Evolutionary conservation across 2,329 filamentous ascomycete genomes (phyloP), one percentile per base, ranked within the genome.

Genomic region (Diplocarpon rosae): DNA sequence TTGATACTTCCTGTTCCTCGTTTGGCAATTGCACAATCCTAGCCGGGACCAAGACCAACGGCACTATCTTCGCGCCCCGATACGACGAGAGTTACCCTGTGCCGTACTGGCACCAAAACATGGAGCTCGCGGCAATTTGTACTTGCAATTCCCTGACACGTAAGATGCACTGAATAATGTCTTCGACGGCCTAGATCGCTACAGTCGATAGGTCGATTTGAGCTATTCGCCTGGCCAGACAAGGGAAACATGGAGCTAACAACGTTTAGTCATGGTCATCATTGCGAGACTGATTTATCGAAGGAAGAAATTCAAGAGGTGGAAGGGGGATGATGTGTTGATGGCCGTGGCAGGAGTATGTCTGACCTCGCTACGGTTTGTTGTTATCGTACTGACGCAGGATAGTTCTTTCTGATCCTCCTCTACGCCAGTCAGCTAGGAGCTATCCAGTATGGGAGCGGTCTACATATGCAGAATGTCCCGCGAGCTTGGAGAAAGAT

Each of bases 321-420:
- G 58, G 41, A 54, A 55, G 39, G 45, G 46, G 13, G 58, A 61
- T 38, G 58, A 61, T 43, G 51, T 46, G 30, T 59, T 57, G 56
- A 59, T 61, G 49, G 39, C 51, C 16, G 47, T 50, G 37, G 58
- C 58, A 43, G 54, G 48, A 37, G 58, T 60, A 58, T 29, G 55
- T 47, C 28, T 37, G 5, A 3, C 13, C 17, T 12, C 24, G 17
- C 30, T 14, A 12, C 10, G 16, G 28, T 32, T 39, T 31, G 6
- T 35, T 15, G 27, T n/a, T 7, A 12, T 35, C 20, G 43, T 28
- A 16, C 42, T 54, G 42, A 56, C 32, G 9, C 16, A 5, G 17
- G 29, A 6, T 39, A 60, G 56, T 45, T 59, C 13, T 48, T 59
- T 35, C 37, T 60, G 41, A 49, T 57, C 20, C 46, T 43, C 31